Evolutionary conservation across 768 basidiomycete genomes (phyloP).

Genomic region (Naganishia onofrii): DNA sequence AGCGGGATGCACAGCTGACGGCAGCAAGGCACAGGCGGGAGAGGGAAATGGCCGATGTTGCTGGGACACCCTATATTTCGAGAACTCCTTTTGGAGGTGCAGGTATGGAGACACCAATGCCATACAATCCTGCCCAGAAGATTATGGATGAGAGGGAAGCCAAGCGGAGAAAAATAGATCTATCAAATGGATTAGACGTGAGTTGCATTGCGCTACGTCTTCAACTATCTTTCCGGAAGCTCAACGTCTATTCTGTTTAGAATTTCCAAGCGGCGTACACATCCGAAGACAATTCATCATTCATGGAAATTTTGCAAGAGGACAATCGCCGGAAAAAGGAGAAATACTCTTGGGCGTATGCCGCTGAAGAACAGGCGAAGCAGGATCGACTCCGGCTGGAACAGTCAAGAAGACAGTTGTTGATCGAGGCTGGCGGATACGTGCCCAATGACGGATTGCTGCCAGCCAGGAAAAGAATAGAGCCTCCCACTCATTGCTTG

Average conservation of each 20-base stretch:
- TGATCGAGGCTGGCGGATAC: constrained; percentile 42
- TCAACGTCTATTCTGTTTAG: constrained; percentile 53
- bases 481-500: constrained; percentile 28
- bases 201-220: constrained; percentile 6
- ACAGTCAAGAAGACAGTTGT: constrained; percentile 25
- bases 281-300: constrained; percentile 95
- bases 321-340: constrained; percentile 81
- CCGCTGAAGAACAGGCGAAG: constrained; percentile 79
- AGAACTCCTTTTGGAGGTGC: constrained; percentile 45
- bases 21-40: constrained; percentile 35
- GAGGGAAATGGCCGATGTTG: constrained; percentile 40
- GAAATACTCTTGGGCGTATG: constrained; percentile 89
- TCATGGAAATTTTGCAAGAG: constrained; percentile 83
- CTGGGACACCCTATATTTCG: constrained; percentile 45
- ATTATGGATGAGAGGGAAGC: constrained; percentile 26
- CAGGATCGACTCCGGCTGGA: constrained; percentile 28
- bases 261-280: constrained; percentile 87
- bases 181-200: constrained; percentile 33
- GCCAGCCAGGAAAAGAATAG: constrained; percentile 32
- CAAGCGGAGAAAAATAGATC: constrained; percentile 33
- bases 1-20: constrained; percentile 29
- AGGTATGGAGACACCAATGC: constrained; percentile 47
- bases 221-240: neutral
- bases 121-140: constrained; percentile 10
- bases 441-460: constrained; percentile 39